These are phyloP conservation scores for Fusarium gaditjirri DNA, from an alignment of 2,329 filamentous ascomycete species.

Conservation along the genomic window DNA sequence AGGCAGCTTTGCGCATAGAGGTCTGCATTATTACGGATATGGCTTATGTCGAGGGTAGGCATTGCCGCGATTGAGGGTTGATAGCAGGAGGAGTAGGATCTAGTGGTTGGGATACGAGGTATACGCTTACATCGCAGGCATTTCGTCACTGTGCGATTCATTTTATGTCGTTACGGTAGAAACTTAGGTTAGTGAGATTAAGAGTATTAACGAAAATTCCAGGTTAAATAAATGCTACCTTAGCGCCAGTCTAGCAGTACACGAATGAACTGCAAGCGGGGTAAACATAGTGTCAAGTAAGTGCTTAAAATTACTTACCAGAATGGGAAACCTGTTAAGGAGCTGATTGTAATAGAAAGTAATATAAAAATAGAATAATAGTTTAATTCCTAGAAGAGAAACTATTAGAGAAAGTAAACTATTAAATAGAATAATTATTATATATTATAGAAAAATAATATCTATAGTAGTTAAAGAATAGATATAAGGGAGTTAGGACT, in stretches of 20 bases:
- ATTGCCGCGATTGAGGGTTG: neutral
- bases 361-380: neutral
- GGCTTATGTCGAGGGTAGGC: neutral
- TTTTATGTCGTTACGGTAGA: fast-evolving
- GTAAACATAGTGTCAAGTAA: neutral
- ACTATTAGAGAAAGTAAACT: too few relatives aligned
- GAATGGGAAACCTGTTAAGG: neutral
- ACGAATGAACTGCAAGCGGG: neutral
- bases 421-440: too few relatives aligned
- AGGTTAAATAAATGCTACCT: neutral
- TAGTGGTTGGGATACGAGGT: fast-evolving
- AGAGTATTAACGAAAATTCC: neutral
- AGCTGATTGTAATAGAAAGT: neutral
- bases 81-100: fast-evolving
- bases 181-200: neutral
- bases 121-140: neutral
- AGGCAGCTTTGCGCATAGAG: neutral
- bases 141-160: neutral
- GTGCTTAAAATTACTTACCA: neutral
- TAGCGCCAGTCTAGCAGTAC: neutral
- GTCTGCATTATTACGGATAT: neutral
- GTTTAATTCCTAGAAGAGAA: too few relatives aligned
- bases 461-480: too few relatives aligned
- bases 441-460: too few relatives aligned
- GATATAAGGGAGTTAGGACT: too few relatives aligned